Base-by-base conservation (phyloP, 305 asterid species). In the Rubia balearica region DNA sequence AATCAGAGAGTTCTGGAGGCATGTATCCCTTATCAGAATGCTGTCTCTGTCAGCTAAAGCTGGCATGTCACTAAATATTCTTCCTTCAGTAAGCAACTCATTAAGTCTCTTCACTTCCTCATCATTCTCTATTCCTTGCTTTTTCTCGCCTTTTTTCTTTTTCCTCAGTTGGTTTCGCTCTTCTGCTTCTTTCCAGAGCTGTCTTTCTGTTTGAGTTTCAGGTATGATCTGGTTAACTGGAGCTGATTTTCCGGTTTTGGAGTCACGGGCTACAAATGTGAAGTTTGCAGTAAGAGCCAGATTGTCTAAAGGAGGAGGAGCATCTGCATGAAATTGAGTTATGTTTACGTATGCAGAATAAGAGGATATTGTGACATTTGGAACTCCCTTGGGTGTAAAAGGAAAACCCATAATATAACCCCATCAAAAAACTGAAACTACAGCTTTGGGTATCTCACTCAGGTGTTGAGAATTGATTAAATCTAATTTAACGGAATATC, bases 221-320 rank as follows among this genome's bases (percentile, higher is more conserved):
- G 97, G 95, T 53, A 80, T 76, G 74, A 92, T 79, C 73, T 82
- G 96, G 84, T 92, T 90, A 30, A 92, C 85, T 59, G 74, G 69
- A 72, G 96, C 96, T 62, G 97, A 87, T 83, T 90, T 90, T 71
- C 93, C 93, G 1, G 98, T 88, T 69, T 76, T 76, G 0, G 89
- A 87, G 78, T 92, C 97, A 68, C 97, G 98, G 69, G 96, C 97
- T 71, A 92, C 98, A 59, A 92, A 92, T 24, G 97, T 92, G 84
- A 92, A 92, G 81, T 90, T 92, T 63, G 98, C 98, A 30, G 93
- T 92, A 57, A 92, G 89, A 77, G 98, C 95, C 59, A 77, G 78
- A 42, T 82, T 68, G 57, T 87, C 81, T 42, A 88, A 74, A 55
- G 83, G 72, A 75, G 78, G 76, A 8, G 75, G 67, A 49, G 75